phyloP scores from a whole-genome alignment of 768 basidiomycete species.

The Agaricus bisporus region DNA sequence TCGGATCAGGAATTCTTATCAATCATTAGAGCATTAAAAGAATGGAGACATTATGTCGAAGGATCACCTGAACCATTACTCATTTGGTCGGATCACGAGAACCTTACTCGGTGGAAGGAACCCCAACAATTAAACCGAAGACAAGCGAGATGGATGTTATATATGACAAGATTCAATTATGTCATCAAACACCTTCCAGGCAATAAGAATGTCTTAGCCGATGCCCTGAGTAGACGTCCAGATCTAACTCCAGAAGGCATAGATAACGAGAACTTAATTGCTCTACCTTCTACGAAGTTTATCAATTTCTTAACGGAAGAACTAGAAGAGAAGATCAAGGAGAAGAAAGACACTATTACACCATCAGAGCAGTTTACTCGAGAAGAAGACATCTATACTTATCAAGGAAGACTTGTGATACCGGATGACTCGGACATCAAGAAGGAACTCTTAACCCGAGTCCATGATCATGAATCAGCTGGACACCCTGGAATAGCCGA shows the following conservation, averaged over 20 bases:
- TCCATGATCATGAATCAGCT: conserved; percentile 8
- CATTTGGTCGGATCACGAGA: too few relatives aligned
- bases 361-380: too few relatives aligned
- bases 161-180: too few relatives aligned
- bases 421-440: background rate
- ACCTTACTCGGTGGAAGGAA: background rate
- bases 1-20: background rate
- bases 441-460: background rate
- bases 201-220: background rate
- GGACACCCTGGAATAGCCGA: conserved; percentile 12
- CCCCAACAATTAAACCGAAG: background rate
- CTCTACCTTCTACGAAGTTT: too few relatives aligned
- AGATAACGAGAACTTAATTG: too few relatives aligned
- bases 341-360: too few relatives aligned
- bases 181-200: too few relatives aligned
- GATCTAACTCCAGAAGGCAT: too few relatives aligned
- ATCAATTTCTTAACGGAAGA: too few relatives aligned
- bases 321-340: too few relatives aligned
- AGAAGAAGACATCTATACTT: too few relatives aligned
- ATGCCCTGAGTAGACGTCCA: too few relatives aligned
- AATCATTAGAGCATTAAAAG: background rate
- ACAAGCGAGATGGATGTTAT: background rate
- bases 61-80: background rate
- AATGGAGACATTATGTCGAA: background rate
- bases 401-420: conserved; percentile 1